A percentile compares a stretch with the other conserved stretches of the same genome.
phyloP scores from a whole-genome alignment of 2,329 filamentous ascomycete species.

The Xylariaceae sp. region DNA sequence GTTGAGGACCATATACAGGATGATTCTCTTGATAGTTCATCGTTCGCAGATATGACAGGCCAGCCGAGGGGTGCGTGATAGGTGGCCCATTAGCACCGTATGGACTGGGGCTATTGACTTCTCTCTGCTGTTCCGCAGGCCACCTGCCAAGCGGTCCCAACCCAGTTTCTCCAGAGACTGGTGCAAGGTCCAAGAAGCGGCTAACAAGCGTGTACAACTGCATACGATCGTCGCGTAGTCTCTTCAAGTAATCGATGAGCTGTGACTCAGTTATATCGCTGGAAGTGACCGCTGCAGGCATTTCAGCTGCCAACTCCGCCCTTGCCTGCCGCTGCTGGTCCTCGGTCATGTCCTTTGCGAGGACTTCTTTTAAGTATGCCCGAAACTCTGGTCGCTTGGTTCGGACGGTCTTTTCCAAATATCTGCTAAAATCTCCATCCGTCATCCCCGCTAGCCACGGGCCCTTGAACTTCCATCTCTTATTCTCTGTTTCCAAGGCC shows the following conservation, averaged over 20 bases:
- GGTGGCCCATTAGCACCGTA: neutral
- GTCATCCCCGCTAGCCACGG: conserved; percentile 63
- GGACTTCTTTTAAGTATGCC: conserved; percentile 43
- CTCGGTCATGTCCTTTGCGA: conserved; percentile 42
- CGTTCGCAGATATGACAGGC: conserved; percentile 58
- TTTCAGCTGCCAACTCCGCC: conserved; percentile 32
- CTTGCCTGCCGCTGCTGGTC: conserved; percentile 32
- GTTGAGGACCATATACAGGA: conserved; percentile 57
- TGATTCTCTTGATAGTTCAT: conserved; percentile 54
- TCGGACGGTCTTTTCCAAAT: conserved; percentile 50
- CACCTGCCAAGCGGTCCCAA: conserved; percentile 23
- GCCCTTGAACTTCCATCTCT: conserved; percentile 63
- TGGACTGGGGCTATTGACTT: conserved; percentile 14
- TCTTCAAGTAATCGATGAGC: conserved; percentile 47
- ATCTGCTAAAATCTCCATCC: conserved; percentile 55
- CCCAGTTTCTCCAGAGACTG: conserved; percentile 32
- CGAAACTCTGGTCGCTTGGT: conserved; percentile 52
- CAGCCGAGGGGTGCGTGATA: conserved; percentile 46
- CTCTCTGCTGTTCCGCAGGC: conserved; percentile 14
- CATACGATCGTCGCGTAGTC: conserved; percentile 46
- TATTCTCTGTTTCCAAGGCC: conserved; percentile 34
- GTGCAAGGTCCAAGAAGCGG: conserved; percentile 59
- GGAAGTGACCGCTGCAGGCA: conserved; percentile 25
- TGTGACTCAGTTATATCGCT: conserved; percentile 45
- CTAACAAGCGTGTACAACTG: conserved; percentile 51